Conservation (phyloP, 306 rosid species). For the Lathyrus aphaca region DNA sequence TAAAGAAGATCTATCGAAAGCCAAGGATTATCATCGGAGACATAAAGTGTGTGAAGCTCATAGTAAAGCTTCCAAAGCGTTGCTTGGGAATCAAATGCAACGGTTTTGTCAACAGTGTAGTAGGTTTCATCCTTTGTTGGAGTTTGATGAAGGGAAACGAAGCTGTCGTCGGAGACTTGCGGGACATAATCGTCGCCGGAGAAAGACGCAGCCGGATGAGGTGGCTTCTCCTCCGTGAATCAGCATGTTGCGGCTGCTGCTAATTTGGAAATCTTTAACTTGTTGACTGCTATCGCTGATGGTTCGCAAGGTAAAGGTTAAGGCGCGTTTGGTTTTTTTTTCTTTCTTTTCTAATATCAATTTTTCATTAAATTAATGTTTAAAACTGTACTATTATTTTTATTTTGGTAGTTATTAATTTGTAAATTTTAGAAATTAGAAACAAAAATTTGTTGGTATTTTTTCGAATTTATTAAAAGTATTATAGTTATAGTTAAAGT, state of each 20-base stretch:
- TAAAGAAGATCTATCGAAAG: constrained; percentile 72
- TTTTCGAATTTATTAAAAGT: not conserved
- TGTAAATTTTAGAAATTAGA: not conserved
- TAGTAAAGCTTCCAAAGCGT: constrained; percentile 75
- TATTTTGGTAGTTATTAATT: not conserved
- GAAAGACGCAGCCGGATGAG: constrained; percentile 84
- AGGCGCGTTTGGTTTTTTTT: not conserved
- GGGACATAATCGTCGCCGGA: constrained; percentile 83
- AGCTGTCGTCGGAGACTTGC: constrained; percentile 94
- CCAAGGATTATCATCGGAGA: constrained; percentile 88
- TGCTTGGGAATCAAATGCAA: constrained; percentile 71
- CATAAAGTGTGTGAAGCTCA: constrained; percentile 90
- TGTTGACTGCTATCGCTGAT: constrained; percentile 72
- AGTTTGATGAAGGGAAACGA: constrained; percentile 89
- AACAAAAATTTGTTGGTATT: not conserved
- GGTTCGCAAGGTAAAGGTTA: constrained; percentile 62
- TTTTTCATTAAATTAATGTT: constrained; percentile 1
- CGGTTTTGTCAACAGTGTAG: constrained; percentile 98
- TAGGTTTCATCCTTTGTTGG: constrained; percentile 82
- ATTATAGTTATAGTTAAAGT: not conserved
- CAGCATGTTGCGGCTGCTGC: constrained; percentile 29
- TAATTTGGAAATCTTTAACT: constrained; percentile 65
- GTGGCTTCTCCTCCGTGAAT: constrained; percentile 42
- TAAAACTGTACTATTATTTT: not conserved
- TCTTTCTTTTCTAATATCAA: not conserved